Evolutionary conservation across 768 basidiomycete genomes (phyloP).

Genomic region (Ramaria sp.): DNA sequence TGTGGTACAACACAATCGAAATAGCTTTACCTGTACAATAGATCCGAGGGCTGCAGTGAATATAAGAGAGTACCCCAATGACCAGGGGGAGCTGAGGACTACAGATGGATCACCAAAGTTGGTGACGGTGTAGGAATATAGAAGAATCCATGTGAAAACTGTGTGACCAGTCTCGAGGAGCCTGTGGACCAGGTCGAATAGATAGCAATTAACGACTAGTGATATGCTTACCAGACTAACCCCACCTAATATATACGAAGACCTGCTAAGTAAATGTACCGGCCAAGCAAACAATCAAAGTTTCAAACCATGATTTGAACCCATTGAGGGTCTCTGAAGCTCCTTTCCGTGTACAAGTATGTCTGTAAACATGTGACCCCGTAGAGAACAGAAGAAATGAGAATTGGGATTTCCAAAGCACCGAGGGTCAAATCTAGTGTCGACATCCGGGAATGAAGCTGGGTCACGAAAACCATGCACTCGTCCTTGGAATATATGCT

Average conservation of each 20-base stretch:
- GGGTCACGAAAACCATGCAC: neutral
- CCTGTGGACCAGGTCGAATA: neutral
- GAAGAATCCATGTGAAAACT: neutral
- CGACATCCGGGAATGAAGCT: neutral
- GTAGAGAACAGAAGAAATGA: neutral
- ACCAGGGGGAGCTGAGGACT: neutral
- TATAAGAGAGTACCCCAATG: neutral
- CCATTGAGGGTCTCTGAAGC: neutral
- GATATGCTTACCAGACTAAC: neutral
- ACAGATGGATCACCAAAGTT: neutral
- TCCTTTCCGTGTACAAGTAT: neutral
- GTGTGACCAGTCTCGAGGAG: neutral
- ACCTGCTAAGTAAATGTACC: neutral
- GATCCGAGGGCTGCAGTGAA: neutral
- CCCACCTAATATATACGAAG: neutral
- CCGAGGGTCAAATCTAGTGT: neutral
- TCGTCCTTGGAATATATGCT: too few species aligned
- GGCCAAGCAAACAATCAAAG: neutral
- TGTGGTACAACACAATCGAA: neutral
- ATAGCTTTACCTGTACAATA: neutral
- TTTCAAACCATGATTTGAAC: neutral
- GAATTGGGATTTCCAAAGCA: neutral
- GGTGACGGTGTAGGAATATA: neutral
- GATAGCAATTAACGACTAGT: neutral
- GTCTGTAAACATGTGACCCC: neutral